Evolutionary conservation across 768 basidiomycete genomes (phyloP).

Genomic region (Coprinopsis marcescibilis): DNA sequence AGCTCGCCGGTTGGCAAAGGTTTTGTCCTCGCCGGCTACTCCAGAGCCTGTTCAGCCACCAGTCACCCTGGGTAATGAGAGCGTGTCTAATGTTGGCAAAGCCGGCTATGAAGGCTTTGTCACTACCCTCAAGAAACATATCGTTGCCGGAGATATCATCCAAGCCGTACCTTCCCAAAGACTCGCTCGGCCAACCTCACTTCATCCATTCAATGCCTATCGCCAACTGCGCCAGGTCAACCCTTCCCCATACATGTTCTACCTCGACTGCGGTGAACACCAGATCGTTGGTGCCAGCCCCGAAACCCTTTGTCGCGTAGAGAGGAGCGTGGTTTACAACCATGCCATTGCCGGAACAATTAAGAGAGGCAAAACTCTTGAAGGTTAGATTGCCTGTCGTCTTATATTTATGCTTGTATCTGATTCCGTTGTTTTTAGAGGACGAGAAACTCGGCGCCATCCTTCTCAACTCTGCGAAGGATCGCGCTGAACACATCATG

Average conservation of each 20-base stretch:
- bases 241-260: conserved; percentile 99
- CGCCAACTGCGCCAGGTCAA: conserved; percentile 90
- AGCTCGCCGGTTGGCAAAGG: conserved; percentile 73
- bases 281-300: conserved; percentile 98
- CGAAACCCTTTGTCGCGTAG: conserved; percentile 95
- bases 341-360: conserved; percentile 98
- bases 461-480: conserved; percentile 83
- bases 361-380: conserved; percentile 74
- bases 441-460: conserved; percentile 73
- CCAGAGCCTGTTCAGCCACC: conserved; percentile 67
- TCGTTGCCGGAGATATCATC: conserved; percentile 95
- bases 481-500: conserved; percentile 98
- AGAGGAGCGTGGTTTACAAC: conserved; percentile 87
- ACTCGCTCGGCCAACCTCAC: conserved; percentile 71
- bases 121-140: conserved; percentile 87
- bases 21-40: conserved; percentile 44
- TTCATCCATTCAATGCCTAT: conserved; percentile 98
- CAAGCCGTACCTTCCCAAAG: conserved; percentile 98
- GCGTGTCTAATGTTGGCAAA: conserved; percentile 89
- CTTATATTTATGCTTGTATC: conserved; percentile 11
- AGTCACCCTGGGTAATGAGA: conserved; percentile 57
- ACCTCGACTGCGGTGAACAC: conserved; percentile 86
- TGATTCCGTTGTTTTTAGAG: conserved; percentile 49
- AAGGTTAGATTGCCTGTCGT: conserved; percentile 50
- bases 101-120: conserved; percentile 89